Evolutionary conservation across 306 rosid species (phyloP).

Genomic region (Fragaria ananassa): DNA sequence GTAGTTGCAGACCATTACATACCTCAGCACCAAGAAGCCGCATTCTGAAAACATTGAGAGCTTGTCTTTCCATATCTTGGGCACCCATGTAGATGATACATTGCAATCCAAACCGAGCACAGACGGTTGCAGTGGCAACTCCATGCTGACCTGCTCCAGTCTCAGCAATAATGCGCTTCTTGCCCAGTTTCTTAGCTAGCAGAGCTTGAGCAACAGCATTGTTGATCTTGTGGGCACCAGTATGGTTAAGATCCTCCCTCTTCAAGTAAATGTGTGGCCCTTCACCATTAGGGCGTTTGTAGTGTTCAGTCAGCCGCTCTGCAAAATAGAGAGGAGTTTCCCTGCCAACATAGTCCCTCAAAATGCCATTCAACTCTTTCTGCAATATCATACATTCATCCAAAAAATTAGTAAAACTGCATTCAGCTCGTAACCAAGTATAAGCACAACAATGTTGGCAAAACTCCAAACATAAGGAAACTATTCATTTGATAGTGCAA

Average conservation of each 20-base stretch:
- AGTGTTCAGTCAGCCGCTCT: constrained; percentile 86
- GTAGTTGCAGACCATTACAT: constrained; percentile 26
- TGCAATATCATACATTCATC: constrained; percentile 31
- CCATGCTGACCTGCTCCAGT: constrained; percentile 99
- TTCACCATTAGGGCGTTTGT: constrained; percentile 73
- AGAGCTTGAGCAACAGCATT: constrained; percentile 94
- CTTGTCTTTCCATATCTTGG: constrained; percentile 94
- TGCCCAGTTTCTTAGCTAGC: constrained; percentile 84
- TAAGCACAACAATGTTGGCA: background rate
- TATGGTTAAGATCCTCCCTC: constrained; percentile 99
- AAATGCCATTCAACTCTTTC: constrained; percentile 68
- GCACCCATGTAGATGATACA: constrained; percentile 97
- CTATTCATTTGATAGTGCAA: background rate
- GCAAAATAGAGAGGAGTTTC: constrained; percentile 95
- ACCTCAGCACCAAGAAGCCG: constrained; percentile 99
- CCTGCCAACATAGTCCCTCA: constrained; percentile 91
- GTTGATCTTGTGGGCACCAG: constrained; percentile 96
- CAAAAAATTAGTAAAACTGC: background rate
- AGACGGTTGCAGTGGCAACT: constrained; percentile 95
- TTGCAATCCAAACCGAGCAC: constrained; percentile 87
- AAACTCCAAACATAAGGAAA: background rate
- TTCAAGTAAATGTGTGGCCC: constrained; percentile 84
- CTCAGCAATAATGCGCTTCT: constrained; percentile 87
- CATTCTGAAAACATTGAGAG: constrained; percentile 97
- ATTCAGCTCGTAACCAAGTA: background rate